Conservation (phyloP, 1,284 basidiomycete species). For the Takashimella koratensis region DNA sequence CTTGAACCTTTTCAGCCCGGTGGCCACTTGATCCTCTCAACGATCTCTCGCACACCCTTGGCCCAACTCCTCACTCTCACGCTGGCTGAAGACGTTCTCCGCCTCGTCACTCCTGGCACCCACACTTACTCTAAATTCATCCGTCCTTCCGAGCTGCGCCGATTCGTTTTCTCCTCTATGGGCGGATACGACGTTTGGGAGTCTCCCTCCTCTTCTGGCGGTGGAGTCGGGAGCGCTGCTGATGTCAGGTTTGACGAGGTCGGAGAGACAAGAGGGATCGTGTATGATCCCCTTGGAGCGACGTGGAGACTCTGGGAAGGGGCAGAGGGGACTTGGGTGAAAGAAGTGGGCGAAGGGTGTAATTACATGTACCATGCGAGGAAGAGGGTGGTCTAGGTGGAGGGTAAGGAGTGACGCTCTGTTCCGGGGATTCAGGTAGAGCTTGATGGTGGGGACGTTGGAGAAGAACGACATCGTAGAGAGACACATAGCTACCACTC, state of each 20-base stretch:
- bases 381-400: conserved; percentile 33
- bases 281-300: conserved; percentile 73
- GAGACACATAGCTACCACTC: too few relatives aligned
- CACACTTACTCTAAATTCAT: conserved; percentile 91
- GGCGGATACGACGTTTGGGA: conserved; percentile 47
- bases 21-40: conserved; percentile 91
- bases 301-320: conserved; percentile 68
- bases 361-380: conserved; percentile 50
- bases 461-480: too few relatives aligned
- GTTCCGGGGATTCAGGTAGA: too few relatives aligned
- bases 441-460: too few relatives aligned
- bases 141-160: conserved; percentile 80
- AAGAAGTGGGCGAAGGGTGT: conserved; percentile 38
- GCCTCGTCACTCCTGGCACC: conserved; percentile 81
- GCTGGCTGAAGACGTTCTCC: conserved; percentile 77
- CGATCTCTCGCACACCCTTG: conserved; percentile 90
- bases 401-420: too few relatives aligned
- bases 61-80: conserved; percentile 87
- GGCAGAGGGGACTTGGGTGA: conserved; percentile 57
- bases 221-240: conserved; percentile 45
- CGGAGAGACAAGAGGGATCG: conserved; percentile 75
- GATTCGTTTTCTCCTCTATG: conserved; percentile 68
- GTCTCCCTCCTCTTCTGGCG: too few relatives aligned
- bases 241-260: conserved; percentile 58
- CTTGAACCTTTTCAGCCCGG: conserved; percentile 62